phyloP scores from a whole-genome alignment of 176 grass and related monocot genomes.

The Ensete glaucum region DNA sequence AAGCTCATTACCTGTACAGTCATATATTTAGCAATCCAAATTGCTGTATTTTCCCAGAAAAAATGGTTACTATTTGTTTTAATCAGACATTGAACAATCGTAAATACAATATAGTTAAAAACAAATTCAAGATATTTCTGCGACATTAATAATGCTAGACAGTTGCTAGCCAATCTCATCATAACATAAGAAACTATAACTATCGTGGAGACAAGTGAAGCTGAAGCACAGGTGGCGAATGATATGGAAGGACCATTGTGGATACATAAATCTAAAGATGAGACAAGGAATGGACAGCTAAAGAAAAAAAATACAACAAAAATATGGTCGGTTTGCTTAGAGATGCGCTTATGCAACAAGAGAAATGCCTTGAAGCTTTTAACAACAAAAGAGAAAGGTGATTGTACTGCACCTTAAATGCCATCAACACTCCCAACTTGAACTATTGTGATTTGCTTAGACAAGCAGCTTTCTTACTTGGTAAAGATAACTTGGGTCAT shows the following conservation, averaged over 20 bases:
- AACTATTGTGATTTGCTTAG: no score
- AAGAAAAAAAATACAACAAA: not conserved
- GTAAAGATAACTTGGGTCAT: no score
- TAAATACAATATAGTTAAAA: not conserved
- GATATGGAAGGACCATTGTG: not conserved
- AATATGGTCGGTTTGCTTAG: not conserved
- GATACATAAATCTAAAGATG: not conserved
- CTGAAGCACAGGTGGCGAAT: not conserved
- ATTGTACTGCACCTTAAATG: no score
- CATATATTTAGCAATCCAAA: conserved; percentile 1
- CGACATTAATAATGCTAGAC: no score
- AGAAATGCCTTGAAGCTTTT: no score
- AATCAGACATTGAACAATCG: not conserved
- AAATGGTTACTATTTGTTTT: not conserved
- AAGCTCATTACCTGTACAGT: conserved; percentile 66
- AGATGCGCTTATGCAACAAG: no score
- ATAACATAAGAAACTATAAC: not conserved
- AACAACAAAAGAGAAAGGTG: no score
- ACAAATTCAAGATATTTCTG: no score
- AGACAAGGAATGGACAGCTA: not conserved
- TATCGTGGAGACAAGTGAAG: not conserved
- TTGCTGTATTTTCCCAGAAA: not conserved
- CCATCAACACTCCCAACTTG: no score
- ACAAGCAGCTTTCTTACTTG: no score
- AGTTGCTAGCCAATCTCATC: no score